Base-by-base conservation (phyloP, 768 basidiomycete genomes). In the Suillus plorans region DNA sequence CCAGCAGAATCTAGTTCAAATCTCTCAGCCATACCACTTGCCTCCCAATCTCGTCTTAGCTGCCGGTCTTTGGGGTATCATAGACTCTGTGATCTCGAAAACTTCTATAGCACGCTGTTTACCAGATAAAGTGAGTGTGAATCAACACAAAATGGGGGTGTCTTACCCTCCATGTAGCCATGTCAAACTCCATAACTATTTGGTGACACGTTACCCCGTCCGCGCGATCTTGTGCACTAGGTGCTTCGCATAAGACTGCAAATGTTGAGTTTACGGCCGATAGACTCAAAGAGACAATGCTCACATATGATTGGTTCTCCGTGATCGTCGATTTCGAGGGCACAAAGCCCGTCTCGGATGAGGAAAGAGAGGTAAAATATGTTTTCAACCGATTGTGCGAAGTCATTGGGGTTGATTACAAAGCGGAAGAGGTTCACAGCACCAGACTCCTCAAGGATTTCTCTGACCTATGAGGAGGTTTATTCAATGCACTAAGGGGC, bases 311-410 rank as follows among this genome's bases (percentile, higher is more conserved):
- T 73, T 8, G 93, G 90, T 69, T 92, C 88, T 1, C 89, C 90
- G 1, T 90, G 81, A 9, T 86, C 80, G 39, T 84, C 80, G 7
- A 85, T 83, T 68, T 94, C 90, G 36, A 93, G 80, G 13, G 89
- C 89, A 64, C 89, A 92, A 71, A 86, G 85, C 3, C 91, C 94
- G 67, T 96, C 92, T 37, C 91, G 85, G 55, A 97, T 91, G 66
- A 97, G 82, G 79, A 99, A 99, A 0, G 94, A 94, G 2, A 97
- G 82, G 72, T 97, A 95, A 75, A 99, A 99, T 28, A 97, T 81
- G 74, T 99, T 99, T 78, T 99, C 97, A 16, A 99, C 94, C 0
- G 92, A 94, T 73, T 99, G 97, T 0, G 89, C 91, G 72, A 94
- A 99, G 70, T 91, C 88, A 36, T 89, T 77, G 14, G 97, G 97